Percentiles rank a stretch among this genome's conserved stretches.
Conservation (phyloP, 2,329 filamentous ascomycete genomes). For the Coniochaeta pulveracea region DNA sequence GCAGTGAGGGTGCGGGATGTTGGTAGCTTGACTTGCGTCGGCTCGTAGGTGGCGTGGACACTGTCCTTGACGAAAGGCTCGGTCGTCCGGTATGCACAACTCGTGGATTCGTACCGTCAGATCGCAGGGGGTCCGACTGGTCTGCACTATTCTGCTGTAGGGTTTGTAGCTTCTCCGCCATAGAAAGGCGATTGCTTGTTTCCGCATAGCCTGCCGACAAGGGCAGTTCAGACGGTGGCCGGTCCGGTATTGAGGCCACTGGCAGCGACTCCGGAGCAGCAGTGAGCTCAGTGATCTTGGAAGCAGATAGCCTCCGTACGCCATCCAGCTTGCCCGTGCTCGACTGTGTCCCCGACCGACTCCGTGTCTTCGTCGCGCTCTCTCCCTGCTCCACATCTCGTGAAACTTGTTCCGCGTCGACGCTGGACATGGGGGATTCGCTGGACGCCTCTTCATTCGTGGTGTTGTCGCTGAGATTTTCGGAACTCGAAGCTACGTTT, state of each 20-base stretch:
- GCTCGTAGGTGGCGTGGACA: conserved; percentile 41
- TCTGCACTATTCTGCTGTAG: conserved; percentile 7
- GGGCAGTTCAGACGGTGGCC: conserved; percentile 22
- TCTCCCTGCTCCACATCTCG: conserved; percentile 1
- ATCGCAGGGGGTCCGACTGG: conserved; percentile 9
- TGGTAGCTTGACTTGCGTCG: conserved; percentile 22
- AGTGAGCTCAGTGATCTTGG: conserved; percentile 46
- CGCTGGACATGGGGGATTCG: conserved; percentile 2
- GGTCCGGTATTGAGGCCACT: conserved; percentile 30
- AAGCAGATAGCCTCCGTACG: conserved; percentile 43
- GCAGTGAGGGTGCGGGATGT: conserved; percentile 16
- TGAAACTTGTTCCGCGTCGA: background rate
- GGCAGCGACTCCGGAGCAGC: conserved; percentile 47
- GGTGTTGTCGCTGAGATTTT: conserved; percentile 13
- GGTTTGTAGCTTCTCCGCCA: conserved; percentile 20
- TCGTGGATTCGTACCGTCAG: conserved; percentile 14
- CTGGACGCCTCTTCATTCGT: conserved; percentile 8
- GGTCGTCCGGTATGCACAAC: conserved; percentile 21
- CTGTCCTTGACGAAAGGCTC: conserved; percentile 21
- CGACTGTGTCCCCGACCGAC: conserved; percentile 18
- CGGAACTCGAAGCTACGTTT: conserved; percentile 13
- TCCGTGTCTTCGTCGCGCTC: conserved; percentile 8
- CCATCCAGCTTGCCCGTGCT: conserved; percentile 24
- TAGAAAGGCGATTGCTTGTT: conserved; percentile 17
- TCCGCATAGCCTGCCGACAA: conserved; percentile 25